These are phyloP conservation scores for Epithemia pelagica DNA, from an alignment of 108 stramenopile genomes.

Conservation along the genomic window DNA sequence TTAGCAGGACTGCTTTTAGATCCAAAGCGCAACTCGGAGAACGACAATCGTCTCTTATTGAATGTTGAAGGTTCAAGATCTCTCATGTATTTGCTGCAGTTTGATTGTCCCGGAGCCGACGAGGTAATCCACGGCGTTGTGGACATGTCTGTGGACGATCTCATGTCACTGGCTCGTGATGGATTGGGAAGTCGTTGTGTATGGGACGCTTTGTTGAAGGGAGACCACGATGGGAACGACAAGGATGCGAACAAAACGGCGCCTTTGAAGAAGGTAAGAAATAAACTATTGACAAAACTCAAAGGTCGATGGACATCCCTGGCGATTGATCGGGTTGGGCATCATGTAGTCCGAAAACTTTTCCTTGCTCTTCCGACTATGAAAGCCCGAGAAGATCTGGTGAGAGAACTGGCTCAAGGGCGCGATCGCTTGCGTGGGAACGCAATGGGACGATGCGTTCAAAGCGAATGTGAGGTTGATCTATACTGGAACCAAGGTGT, in stretches of 20 bases:
- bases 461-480: constrained; percentile 52
- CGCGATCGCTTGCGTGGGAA: constrained; percentile 59
- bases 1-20: constrained; percentile 52
- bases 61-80: constrained; percentile 62
- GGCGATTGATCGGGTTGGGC: constrained; percentile 65
- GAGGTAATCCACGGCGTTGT: constrained; percentile 53
- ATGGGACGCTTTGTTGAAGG: constrained; percentile 60
- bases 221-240: constrained; percentile 41
- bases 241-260: constrained; percentile 23
- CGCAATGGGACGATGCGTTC: constrained; percentile 68
- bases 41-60: constrained; percentile 37
- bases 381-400: constrained; percentile 53
- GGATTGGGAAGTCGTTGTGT: constrained; percentile 79
- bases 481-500: constrained; percentile 49
- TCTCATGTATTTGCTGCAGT: constrained; percentile 68
- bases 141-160: constrained; percentile 32
- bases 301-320: constrained; percentile 46
- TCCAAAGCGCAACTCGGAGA: constrained; percentile 23
- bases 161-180: constrained; percentile 61
- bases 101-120: constrained; percentile 52
- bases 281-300: constrained; percentile 28
- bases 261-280: constrained; percentile 32
- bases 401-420: constrained; percentile 54
- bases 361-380: constrained; percentile 51
- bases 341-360: constrained; percentile 73